Evolutionary conservation across 2,329 filamentous ascomycete species (phyloP), one percentile per base, ranked within the genome.

Genomic region (Lachnellula cervina): DNA sequence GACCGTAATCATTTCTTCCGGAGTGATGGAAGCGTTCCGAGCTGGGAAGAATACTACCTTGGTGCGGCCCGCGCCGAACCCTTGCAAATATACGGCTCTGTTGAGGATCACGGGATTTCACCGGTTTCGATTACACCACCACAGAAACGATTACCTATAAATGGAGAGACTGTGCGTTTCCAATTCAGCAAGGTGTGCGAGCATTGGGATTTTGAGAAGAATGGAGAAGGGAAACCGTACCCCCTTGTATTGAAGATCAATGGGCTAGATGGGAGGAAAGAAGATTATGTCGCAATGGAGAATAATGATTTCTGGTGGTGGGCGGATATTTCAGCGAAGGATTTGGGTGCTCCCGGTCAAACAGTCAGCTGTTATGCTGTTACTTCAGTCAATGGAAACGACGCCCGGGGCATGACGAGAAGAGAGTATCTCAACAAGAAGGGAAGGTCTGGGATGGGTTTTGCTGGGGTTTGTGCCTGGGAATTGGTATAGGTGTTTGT

Each of bases 221-320:
- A 88, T 60, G 88, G 87, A 0, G 72, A 76, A 52, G 87, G 86
- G 0, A 81, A 80, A 57, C 79, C 83, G 45, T 88, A 85, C 55
- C 74, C 91, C 45, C 83, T 93, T 66, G 73, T 94, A 16, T 74
- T 96, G 17, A 79, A 79, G 54, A 79, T 90, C 28, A 77, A 85
- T 25, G 87, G 84, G 0, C 64, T 79, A 3, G 84, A 90, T 62
- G 89, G 88, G 0, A 75, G 80, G 7, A 82, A 86, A 50, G 80
- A 87, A 9, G 83, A 91, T 44, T 78, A 82, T 53, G 73, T 93
- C 1, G 82, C 88, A 0, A 82, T 96, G 53, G 81, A 89, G 49
- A 87, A 82, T n/a, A 88, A 93, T 57, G 89, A 88, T 14, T 87
- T 81, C 66, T 84, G 86, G 73, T 95, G 88, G 82, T 96, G 89